A percentile compares a stretch with the other conserved stretches of the same genome.
These are phyloP conservation scores for Ophiostoma pallidulum DNA, from an alignment of 2,329 filamentous ascomycete species.

Conservation along the genomic window DNA sequence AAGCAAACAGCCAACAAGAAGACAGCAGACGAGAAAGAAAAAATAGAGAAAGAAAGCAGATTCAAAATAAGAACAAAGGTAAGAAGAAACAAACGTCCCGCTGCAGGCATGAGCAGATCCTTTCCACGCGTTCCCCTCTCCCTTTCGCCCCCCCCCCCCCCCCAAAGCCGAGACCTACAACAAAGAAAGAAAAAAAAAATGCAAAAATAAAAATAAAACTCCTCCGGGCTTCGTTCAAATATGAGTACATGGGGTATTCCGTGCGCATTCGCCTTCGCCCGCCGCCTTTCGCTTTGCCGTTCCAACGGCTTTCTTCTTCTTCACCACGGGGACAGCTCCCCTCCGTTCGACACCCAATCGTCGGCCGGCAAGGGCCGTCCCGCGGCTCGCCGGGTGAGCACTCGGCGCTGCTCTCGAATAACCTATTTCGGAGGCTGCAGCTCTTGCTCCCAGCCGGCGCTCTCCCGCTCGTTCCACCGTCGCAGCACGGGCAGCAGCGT, in stretches of 20 bases:
- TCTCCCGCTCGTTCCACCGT: constrained; percentile 35
- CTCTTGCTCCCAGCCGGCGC: constrained; percentile 32
- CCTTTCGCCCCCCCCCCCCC: no score
- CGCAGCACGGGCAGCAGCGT: constrained; percentile 31
- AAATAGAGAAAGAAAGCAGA: not conserved
- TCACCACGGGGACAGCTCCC: no score
- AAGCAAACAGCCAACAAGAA: no score
- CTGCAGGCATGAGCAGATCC: no score
- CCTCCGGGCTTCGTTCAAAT: not conserved
- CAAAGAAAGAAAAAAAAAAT: not conserved
- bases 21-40: no score
- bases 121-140: no score
- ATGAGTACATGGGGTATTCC: constrained; percentile 8
- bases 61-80: no score
- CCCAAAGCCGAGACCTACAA: no score
- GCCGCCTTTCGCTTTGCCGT: not conserved
- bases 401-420: not conserved
- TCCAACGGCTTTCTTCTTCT: no score
- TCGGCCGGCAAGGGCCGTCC: no score
- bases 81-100: not conserved
- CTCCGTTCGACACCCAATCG: no score
- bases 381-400: not conserved
- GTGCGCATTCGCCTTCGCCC: not conserved
- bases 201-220: not conserved
- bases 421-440: constrained; percentile 12